Evolutionary conservation across 228 moss, liverwort and hornwort species (phyloP).

Genomic region (Sphagnum magellanicum): DNA sequence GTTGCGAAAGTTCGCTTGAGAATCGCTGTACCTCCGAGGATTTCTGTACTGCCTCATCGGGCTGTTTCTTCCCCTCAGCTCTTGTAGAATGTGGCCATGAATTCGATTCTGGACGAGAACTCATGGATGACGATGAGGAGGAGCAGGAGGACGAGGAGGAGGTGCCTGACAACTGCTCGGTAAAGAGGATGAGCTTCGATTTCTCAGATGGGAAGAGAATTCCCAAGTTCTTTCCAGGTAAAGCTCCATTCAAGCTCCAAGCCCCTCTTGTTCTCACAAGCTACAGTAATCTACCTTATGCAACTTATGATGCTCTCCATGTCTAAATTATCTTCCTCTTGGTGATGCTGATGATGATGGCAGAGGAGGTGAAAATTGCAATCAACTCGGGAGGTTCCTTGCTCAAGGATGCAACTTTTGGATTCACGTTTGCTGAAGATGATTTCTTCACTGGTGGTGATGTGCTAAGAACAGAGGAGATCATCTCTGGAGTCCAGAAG

Average conservation of each 20-base stretch:
- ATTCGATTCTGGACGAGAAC: too few species aligned
- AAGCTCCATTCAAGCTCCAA: not conserved
- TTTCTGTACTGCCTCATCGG: too few species aligned
- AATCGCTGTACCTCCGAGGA: too few species aligned
- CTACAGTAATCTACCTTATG: not conserved
- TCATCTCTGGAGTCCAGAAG: slow-evolving; percentile 50
- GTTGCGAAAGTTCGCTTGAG: too few species aligned
- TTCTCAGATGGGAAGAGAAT: slow-evolving; percentile 37
- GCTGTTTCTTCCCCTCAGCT: too few species aligned
- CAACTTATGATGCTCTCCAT: not conserved
- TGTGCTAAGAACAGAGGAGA: slow-evolving; percentile 71
- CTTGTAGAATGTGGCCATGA: too few species aligned
- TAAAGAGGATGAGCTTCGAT: slow-evolving; percentile 55
- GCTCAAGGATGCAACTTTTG: slow-evolving; percentile 37
- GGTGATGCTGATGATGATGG: not conserved
- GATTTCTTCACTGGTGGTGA: slow-evolving; percentile 72
- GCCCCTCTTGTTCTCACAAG: not conserved
- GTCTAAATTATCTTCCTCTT: not conserved
- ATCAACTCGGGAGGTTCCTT: slow-evolving; percentile 61
- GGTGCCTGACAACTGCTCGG: slow-evolving; percentile 9
- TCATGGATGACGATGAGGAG: too few species aligned
- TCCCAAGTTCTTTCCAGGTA: slow-evolving; percentile 49
- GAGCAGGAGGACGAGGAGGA: too few species aligned
- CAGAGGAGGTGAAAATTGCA: slow-evolving; percentile 77
- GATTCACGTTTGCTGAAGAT: slow-evolving; percentile 65